Evolutionary conservation across 2,329 filamentous ascomycete species (phyloP), one percentile per base, ranked within the genome.

Genomic region (Clarireedia monteithiana): DNA sequence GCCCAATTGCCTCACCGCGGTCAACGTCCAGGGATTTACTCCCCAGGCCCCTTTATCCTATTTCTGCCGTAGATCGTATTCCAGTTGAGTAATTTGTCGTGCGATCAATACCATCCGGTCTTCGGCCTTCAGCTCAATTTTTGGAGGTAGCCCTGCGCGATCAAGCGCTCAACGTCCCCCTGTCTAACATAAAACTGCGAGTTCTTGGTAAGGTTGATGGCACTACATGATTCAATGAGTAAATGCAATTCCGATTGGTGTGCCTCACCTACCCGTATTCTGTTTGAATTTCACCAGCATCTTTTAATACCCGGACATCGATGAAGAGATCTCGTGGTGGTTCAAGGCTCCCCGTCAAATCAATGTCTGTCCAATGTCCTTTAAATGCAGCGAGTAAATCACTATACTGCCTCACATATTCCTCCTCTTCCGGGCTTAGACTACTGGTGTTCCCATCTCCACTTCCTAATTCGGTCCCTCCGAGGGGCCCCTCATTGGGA

Each of bases 271-370:
- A 95, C 88, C 94, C 94, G 69, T 99, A 99, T 77, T 99, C 95
- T 0, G 94, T 99, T 74, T 99, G 92, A 62, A 99, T 96, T 76
- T 99, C 94, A 4, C 95, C 94, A 1, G 92, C 94, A 75, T 99
- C 94, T 70, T 94, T 96, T 61, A 99, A 74, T 49, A 99, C 94
- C 48, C 94, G 80, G 38, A 99, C 94, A 71, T 99, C 94, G 66
- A 99, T 95, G 71, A 97, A 99, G 53, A 99, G 75, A 72, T 99
- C 94, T 64, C 84, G 83, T n/a, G 94, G 94, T 24, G 94, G 94
- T 68, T 96, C 91, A 68, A 99, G 75, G 67, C 88, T 94, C 34
- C 94, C 94, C 2, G 94, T 96, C 54, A 99, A 76, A 72, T 99
- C 94, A 63, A 99, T 88, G 69, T 99, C 94, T 20, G 92, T 97